A percentile compares a stretch with the other conserved stretches of the same genome.
These are phyloP conservation scores for Luffa aegyptiaca DNA, from an alignment of 306 rosid species.

Conservation along the genomic window DNA sequence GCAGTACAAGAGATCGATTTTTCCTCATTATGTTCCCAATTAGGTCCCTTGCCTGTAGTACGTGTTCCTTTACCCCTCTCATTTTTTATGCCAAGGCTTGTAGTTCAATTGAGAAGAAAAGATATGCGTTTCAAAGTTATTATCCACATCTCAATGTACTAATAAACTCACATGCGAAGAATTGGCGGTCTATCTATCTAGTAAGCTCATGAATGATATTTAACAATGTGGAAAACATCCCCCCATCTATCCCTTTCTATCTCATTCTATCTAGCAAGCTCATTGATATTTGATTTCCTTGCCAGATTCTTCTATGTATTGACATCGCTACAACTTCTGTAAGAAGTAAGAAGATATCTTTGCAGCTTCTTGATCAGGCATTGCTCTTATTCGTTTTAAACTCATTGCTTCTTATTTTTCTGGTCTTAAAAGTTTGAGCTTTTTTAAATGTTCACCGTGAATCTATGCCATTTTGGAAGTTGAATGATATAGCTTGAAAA, in stretches of 20 bases:
- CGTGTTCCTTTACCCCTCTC: conserved; percentile 23
- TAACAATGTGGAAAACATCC: not conserved
- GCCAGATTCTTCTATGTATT: conserved; percentile 91
- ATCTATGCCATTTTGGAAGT: not conserved
- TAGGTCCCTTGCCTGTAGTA: conserved; percentile 90
- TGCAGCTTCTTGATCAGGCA: conserved; percentile 85
- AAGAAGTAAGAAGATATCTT: conserved; percentile 69
- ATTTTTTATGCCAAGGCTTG: not conserved
- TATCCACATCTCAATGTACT: not conserved
- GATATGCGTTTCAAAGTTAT: not conserved
- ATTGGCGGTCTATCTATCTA: conserved; percentile 9
- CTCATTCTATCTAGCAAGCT: conserved; percentile 11
- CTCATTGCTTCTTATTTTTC: not conserved
- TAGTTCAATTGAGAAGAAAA: not conserved
- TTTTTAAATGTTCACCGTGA: not conserved
- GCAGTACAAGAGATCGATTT: conserved; percentile 70
- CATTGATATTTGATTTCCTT: conserved; percentile 28
- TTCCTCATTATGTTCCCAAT: conserved; percentile 72
- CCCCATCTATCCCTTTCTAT: no score
- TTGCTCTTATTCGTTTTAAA: conserved; percentile 15
- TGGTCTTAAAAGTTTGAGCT: not conserved
- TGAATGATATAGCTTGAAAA: not conserved
- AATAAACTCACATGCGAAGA: not conserved
- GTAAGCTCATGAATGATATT: conserved; percentile 21
- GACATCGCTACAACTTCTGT: conserved; percentile 95